phyloP scores from a whole-genome alignment of 129 eudicot genomes.

The Solidago caesia region DNA sequence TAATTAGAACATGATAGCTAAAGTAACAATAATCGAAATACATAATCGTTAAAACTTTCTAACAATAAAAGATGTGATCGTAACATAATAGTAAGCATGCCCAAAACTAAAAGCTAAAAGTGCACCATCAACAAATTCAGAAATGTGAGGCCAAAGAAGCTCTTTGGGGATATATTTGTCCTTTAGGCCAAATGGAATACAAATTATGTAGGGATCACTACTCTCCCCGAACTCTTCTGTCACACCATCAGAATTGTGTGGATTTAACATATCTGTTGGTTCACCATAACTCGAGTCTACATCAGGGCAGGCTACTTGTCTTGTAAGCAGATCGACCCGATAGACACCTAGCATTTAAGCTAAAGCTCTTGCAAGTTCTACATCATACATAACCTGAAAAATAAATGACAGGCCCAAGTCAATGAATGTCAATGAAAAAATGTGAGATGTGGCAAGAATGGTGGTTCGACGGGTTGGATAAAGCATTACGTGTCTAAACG shows the following conservation, averaged over 20 bases:
- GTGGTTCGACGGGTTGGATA: too few species aligned
- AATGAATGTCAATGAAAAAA: background rate
- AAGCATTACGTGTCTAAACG: too few species aligned
- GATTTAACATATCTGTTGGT: conserved; percentile 93
- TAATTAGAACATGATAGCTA: too few species aligned
- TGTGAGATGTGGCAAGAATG: background rate
- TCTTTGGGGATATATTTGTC: conserved; percentile 89
- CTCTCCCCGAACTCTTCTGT: conserved; percentile 89
- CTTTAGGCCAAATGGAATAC: conserved; percentile 89
- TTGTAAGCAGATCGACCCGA: conserved; percentile 92
- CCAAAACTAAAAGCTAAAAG: conserved; percentile 15
- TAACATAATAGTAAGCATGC: too few species aligned
- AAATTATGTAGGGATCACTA: conserved; percentile 89
- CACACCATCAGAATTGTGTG: conserved; percentile 57
- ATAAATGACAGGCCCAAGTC: too few species aligned
- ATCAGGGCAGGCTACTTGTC: conserved; percentile 97
- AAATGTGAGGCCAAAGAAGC: conserved; percentile 86
- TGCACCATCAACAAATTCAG: conserved; percentile 99
- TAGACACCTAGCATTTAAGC: conserved; percentile 99
- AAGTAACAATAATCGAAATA: too few species aligned
- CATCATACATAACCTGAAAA: conserved; percentile 87
- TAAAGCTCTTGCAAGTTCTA: conserved; percentile 97
- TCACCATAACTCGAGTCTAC: conserved; percentile 98
- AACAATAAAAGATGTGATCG: too few species aligned
- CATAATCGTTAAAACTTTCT: too few species aligned